These are phyloP conservation scores for Hanseniaspora nectarophila DNA, from an alignment of 805 yeast genomes.

Conservation along the genomic window DNA sequence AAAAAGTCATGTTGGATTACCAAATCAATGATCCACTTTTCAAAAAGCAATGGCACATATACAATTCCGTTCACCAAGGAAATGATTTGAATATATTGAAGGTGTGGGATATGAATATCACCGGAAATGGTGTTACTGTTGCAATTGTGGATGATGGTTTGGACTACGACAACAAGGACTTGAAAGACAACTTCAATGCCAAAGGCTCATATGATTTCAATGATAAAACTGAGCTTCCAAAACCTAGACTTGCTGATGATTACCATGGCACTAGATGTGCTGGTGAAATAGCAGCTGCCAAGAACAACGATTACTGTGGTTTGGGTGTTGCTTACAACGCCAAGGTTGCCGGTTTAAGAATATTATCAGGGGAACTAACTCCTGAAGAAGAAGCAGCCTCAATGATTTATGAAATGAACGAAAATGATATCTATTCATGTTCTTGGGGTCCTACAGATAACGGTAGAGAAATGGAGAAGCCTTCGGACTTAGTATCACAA, in stretches of 20 bases:
- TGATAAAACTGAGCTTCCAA: conserved; percentile 59
- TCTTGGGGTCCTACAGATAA: conserved; percentile 98
- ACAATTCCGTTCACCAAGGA: conserved; percentile 61
- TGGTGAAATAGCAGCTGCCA: conserved; percentile 88
- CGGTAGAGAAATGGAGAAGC: conserved; percentile 76
- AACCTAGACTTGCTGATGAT: conserved; percentile 70
- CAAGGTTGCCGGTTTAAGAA: conserved; percentile 79
- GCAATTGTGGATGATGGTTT: conserved; percentile 93
- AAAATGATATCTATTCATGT: conserved; percentile 88
- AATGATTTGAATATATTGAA: conserved; percentile 79
- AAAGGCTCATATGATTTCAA: conserved; percentile 93
- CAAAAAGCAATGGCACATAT: conserved; percentile 79
- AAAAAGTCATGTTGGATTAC: conserved; percentile 27
- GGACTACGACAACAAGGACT: conserved; percentile 67
- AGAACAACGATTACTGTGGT: conserved; percentile 76
- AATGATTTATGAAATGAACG: conserved; percentile 62
- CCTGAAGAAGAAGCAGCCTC: conserved; percentile 88
- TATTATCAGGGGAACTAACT: conserved; percentile 67
- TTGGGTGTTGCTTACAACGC: conserved; percentile 88
- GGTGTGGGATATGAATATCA: conserved; percentile 69
- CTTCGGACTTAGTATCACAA: conserved; percentile 62
- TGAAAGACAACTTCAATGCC: conserved; percentile 51
- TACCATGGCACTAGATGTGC: conserved; percentile 97
- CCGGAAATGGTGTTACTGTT: conserved; percentile 71
- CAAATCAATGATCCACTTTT: conserved; percentile 76